Base-by-base conservation (phyloP, 2,329 filamentous ascomycete species). In the Aaosphaeria pasadenensis region DNA sequence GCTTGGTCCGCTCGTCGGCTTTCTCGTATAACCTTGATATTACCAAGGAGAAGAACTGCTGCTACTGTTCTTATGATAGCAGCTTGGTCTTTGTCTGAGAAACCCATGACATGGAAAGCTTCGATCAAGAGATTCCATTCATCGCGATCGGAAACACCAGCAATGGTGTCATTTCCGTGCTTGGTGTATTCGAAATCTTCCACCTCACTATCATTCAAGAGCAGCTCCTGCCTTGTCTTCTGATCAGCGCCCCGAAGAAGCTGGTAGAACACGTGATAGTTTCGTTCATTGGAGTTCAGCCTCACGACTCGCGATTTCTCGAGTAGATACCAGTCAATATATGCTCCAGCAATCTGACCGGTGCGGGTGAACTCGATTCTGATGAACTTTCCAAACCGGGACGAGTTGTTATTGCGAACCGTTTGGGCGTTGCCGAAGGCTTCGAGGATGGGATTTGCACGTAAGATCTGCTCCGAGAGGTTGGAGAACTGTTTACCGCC, bases 371-470 rank as follows among this genome's bases (percentile, higher is more conserved):
- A 96, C 66, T 96, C 91, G 63, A 99, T 99, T 43, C 95, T 83
- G 66, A 99, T 99, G 64, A 99, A 99, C 70, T 99, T 99, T 66
- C 94, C 94, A 63, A 99, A 99, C 55, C 94, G 85, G 5, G 94
- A 99, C 0, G 94, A 99, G 68, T 99, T 99, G 74, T 99, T 94
- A 71, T 99, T 99, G 46, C 94, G 84, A 30, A 99, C 90, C 0
- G 94, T 99, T 69, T 99, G 95, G 1, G 94, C 94, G 66, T 99
- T 99, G 51, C 95, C 95, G 62, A 99, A 99, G 1, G 94, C 88
- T 79, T 99, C 95, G 3, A 99, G 82, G 43, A 99, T 99, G 0
- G 94, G 94, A 67, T 99, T 99, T 50, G 94, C 94, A 40, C 92
- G 84, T 39, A 99, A 76, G 33, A 99, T 99, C 71, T 99, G 95